These are phyloP conservation scores for Coemansia sp. DNA, from an alignment of 192 early-diverging fungal species.

Conservation along the genomic window DNA sequence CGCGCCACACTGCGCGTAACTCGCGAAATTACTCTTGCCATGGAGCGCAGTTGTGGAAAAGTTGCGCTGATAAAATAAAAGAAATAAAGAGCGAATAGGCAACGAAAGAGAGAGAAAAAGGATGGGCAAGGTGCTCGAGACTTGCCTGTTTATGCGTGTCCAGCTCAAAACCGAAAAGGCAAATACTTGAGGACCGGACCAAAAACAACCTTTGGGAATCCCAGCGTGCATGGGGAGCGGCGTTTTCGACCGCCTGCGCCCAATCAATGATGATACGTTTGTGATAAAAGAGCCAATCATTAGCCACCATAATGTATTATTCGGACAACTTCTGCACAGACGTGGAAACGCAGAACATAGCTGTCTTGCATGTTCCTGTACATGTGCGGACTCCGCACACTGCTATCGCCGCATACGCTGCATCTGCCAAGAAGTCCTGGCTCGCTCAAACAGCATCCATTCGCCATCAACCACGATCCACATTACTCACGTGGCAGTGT, in stretches of 20 bases:
- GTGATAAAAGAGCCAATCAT: background rate
- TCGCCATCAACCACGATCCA: no score
- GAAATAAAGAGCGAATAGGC: background rate
- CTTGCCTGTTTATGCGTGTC: background rate
- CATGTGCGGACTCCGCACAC: no score
- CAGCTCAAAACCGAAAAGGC: background rate
- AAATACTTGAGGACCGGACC: background rate
- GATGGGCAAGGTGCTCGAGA: background rate
- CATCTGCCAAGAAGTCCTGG: no score
- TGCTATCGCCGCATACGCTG: no score
- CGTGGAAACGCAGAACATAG: background rate
- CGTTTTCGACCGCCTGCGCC: background rate
- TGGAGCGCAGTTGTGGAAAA: background rate
- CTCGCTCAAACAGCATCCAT: background rate
- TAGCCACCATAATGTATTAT: background rate
- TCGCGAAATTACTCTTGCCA: constrained; percentile 39
- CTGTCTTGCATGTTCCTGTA: background rate
- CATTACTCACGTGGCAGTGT: no score
- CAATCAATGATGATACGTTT: background rate
- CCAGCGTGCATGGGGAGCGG: background rate
- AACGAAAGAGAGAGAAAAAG: background rate
- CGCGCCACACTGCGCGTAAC: constrained; percentile 60
- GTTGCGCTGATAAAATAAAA: background rate
- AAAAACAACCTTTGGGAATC: background rate
- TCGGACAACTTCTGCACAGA: background rate